Conservation (phyloP, 2,329 filamentous ascomycete species). For the Hymenoscyphus fraxineus region DNA sequence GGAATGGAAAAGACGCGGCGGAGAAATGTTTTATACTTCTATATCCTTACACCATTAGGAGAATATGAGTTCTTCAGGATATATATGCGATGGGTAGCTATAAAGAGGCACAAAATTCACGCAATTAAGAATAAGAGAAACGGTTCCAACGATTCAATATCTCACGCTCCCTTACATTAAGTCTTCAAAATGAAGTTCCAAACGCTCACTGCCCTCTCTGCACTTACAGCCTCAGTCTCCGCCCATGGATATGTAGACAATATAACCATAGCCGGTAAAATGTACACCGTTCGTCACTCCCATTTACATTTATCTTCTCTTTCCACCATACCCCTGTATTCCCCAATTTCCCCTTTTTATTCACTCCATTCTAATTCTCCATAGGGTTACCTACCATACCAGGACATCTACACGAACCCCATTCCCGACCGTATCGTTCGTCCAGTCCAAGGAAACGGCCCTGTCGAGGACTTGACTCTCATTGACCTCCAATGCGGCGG, state of each 20-base stretch:
- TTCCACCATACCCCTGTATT: no score
- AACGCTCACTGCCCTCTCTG: neutral
- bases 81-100: neutral
- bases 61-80: neutral
- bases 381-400: constrained; percentile 35
- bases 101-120: neutral
- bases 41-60: neutral
- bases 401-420: constrained; percentile 41
- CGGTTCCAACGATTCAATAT: neutral
- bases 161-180: neutral
- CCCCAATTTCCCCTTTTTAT: no score
- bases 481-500: constrained; percentile 56
- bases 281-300: neutral
- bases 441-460: constrained; percentile 54
- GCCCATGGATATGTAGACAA: constrained; percentile 8
- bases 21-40: neutral
- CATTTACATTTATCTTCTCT: no score
- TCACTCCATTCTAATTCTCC: neutral
- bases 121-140: neutral
- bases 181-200: neutral
- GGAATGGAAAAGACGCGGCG: neutral
- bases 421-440: constrained; percentile 52
- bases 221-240: constrained; percentile 2
- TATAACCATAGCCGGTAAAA: constrained; percentile 19
- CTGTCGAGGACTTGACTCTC: constrained; percentile 49